phyloP scores from a whole-genome alignment of 106 monocot genomes.

The Phalaenopsis aphrodite region DNA sequence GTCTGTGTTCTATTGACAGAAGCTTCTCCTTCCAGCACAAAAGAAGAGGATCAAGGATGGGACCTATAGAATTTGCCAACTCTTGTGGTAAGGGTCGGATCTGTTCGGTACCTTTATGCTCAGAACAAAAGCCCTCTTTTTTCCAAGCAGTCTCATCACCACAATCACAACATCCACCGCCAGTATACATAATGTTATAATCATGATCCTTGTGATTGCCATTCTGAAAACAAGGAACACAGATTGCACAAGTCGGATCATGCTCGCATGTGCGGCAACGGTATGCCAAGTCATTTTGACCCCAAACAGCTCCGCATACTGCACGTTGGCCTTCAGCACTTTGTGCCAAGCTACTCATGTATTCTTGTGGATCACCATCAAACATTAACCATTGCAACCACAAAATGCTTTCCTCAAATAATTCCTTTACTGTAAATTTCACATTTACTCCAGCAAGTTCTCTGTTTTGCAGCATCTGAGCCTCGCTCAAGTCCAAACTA shows the following conservation, averaged over 20 bases:
- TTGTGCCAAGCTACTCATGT: conserved; percentile 35
- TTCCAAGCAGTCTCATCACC: conserved; percentile 97
- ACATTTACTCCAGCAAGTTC: conserved; percentile 2
- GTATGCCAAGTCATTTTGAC: conserved; percentile 75
- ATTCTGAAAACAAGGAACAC: conserved; percentile 91
- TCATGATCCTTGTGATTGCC: conserved; percentile 89
- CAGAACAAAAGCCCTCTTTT: conserved; percentile 87
- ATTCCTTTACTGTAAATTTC: conserved; percentile 14
- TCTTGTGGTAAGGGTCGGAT: conserved; percentile 54
- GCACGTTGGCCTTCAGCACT: conserved; percentile 46
- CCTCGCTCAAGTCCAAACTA: conserved; percentile 19
- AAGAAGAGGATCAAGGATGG: conserved; percentile 72
- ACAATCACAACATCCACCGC: conserved; percentile 96
- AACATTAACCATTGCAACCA: conserved; percentile 99
- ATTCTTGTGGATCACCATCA: conserved; percentile 41
- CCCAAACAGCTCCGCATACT: conserved; percentile 90
- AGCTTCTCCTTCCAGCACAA: conserved; percentile 57
- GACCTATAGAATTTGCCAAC: conserved; percentile 47
- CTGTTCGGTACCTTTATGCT: conserved; percentile 65
- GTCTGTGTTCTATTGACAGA: conserved; percentile 10
- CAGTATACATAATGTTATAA: conserved; percentile 86
- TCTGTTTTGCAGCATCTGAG: conserved; percentile 3
- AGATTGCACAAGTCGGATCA: conserved; percentile 92
- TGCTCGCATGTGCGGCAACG: conserved; percentile 82
- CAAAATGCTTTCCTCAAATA: conserved; percentile 37